Conservation (phyloP, 768 basidiomycete genomes). For the Terana coerulea region DNA sequence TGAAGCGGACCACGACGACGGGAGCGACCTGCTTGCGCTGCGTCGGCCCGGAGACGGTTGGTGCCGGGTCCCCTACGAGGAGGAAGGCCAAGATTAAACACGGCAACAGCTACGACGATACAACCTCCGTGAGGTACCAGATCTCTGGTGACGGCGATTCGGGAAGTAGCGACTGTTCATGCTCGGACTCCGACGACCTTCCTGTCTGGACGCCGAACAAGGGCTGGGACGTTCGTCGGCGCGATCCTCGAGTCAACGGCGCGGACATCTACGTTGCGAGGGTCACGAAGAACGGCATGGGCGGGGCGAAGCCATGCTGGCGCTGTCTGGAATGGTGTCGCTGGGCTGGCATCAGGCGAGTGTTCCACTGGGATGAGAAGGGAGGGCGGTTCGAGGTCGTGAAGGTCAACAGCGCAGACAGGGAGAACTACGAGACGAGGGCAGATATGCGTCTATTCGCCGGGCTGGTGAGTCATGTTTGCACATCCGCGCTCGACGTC, state of each 20-base stretch:
- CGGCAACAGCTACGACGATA: too few species aligned
- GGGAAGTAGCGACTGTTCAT: not conserved
- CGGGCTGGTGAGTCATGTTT: constrained; percentile 45
- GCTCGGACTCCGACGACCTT: not conserved
- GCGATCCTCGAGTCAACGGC: constrained; percentile 43
- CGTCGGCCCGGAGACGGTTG: too few species aligned
- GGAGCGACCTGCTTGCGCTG: not conserved
- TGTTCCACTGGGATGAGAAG: constrained; percentile 48
- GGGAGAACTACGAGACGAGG: constrained; percentile 42
- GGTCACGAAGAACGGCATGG: constrained; percentile 45
- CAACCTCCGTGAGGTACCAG: too few species aligned
- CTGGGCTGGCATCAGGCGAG: constrained; percentile 54
- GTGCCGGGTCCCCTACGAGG: too few species aligned
- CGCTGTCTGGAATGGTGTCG: constrained; percentile 53
- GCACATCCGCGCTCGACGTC: too few species aligned
- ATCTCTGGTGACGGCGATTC: too few species aligned
- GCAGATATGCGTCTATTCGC: constrained; percentile 40
- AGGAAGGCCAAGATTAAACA: too few species aligned
- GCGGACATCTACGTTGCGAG: constrained; percentile 54
- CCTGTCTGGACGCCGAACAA: constrained; percentile 18
- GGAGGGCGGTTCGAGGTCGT: constrained; percentile 36
- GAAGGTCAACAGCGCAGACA: constrained; percentile 40
- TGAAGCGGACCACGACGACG: not conserved
- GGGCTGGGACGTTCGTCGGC: constrained; percentile 32
- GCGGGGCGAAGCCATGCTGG: constrained; percentile 52